A percentile compares a stretch with the other conserved stretches of the same genome.
Conservation (phyloP, 2,329 filamentous ascomycete species). For the Aureobasidium uvarum region DNA sequence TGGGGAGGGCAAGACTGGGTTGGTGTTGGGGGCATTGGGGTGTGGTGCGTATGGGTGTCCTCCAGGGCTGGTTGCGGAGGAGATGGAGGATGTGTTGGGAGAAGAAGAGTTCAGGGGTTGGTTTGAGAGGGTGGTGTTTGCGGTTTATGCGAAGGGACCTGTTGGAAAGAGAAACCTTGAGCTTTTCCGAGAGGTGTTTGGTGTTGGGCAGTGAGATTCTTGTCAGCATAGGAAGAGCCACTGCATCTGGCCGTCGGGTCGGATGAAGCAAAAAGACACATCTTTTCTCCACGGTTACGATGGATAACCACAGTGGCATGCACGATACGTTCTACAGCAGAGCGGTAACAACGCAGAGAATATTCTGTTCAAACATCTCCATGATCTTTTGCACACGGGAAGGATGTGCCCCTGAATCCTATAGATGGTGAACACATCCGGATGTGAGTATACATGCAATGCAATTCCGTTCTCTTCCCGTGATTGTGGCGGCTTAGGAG, state of each 20-base stretch:
- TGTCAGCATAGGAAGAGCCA: too few relatives aligned
- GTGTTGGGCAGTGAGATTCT: background rate
- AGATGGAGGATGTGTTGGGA: constrained; percentile 15
- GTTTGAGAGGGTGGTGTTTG: constrained; percentile 26
- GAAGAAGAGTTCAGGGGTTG: constrained; percentile 22
- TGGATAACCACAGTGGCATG: background rate
- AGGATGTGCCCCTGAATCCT: background rate
- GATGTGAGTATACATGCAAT: background rate
- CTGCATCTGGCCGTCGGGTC: background rate
- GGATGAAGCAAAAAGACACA: too few relatives aligned
- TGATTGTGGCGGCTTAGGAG: background rate
- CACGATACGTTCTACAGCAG: background rate
- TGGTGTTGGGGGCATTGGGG: constrained; percentile 15
- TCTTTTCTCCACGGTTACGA: too few relatives aligned
- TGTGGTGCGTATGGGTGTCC: constrained; percentile 25
- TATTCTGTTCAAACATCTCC: too few relatives aligned
- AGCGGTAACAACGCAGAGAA: background rate
- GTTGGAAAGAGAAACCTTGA: constrained; percentile 17
- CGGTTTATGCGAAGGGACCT: constrained; percentile 7
- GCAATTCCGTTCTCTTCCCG: background rate
- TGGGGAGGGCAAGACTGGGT: background rate
- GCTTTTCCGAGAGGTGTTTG: constrained; percentile 14
- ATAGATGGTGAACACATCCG: background rate
- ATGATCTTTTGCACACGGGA: too few relatives aligned
- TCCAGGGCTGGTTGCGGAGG: background rate